Conservation (phyloP, 2,329 filamentous ascomycete genomes). For the Stagonosporopsis cucurbitacearum region DNA sequence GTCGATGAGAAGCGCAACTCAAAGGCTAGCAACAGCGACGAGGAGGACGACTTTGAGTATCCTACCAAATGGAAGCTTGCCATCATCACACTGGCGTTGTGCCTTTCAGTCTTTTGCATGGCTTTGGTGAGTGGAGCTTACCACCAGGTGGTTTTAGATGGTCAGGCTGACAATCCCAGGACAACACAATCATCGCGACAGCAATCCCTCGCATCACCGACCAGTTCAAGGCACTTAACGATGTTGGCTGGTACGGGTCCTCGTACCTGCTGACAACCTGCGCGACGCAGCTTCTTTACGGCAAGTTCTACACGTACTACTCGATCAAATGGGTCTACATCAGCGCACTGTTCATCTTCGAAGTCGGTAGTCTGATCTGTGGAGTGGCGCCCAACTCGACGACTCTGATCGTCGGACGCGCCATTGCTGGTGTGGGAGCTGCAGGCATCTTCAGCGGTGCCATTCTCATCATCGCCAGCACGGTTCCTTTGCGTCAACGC, state of each 20-base stretch:
- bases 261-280: constrained; percentile 53
- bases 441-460: constrained; percentile 60
- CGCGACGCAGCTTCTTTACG: constrained; percentile 49
- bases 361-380: constrained; percentile 60
- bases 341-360: constrained; percentile 55
- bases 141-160: background rate
- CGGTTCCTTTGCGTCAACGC: constrained; percentile 54
- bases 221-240: constrained; percentile 54
- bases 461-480: constrained; percentile 55
- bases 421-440: constrained; percentile 58
- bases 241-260: constrained; percentile 56
- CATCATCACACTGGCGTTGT: constrained; percentile 44
- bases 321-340: constrained; percentile 57
- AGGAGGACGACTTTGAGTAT: constrained; percentile 44
- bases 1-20: constrained; percentile 25
- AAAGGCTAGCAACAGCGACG: constrained; percentile 26
- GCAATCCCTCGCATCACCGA: constrained; percentile 58
- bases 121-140: constrained; percentile 36
- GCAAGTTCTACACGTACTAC: constrained; percentile 56
- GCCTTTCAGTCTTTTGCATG: constrained; percentile 49
- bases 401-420: constrained; percentile 60
- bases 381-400: constrained; percentile 58
- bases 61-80: constrained; percentile 43
- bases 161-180: constrained; percentile 6
- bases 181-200: constrained; percentile 47